These are phyloP conservation scores for Boletus sp. DNA, from an alignment of 1,284 basidiomycete genomes.

Conservation along the genomic window DNA sequence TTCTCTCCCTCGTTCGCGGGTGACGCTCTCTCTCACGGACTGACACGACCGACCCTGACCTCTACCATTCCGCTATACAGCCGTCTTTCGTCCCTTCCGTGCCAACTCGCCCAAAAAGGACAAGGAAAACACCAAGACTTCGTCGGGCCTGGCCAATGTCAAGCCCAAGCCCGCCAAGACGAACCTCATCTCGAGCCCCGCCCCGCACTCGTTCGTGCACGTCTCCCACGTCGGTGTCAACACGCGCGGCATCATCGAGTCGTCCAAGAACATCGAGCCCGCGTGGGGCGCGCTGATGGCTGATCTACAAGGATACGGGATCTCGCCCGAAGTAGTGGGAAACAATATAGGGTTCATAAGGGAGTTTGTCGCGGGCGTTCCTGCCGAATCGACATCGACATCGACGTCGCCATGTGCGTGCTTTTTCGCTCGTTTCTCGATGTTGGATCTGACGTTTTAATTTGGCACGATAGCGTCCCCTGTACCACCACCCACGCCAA, in stretches of 20 bases:
- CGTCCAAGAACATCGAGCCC: conserved; percentile 70
- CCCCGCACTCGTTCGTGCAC: conserved; percentile 77
- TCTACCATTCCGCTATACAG: conserved; percentile 5
- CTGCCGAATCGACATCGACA: conserved; percentile 4
- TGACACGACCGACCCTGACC: conserved; percentile 7
- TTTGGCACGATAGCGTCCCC: conserved; percentile 14
- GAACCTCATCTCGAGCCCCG: conserved; percentile 72
- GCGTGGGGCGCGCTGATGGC: conserved; percentile 69
- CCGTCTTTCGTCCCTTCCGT: conserved; percentile 29
- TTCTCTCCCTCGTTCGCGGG: not conserved
- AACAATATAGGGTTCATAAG: conserved; percentile 66
- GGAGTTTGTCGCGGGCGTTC: conserved; percentile 49
- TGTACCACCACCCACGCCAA: conserved; percentile 4
- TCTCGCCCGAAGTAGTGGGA: conserved; percentile 48
- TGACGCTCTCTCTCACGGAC: not conserved
- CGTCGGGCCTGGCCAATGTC: not conserved
- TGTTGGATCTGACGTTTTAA: conserved; percentile 2
- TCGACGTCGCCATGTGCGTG: conserved; percentile 16
- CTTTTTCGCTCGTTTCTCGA: not conserved
- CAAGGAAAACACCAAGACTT: conserved; percentile 20
- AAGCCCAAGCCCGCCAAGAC: conserved; percentile 40
- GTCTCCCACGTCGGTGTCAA: conserved; percentile 84
- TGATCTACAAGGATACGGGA: conserved; percentile 60
- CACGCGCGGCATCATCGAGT: conserved; percentile 62
- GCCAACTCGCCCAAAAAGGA: conserved; percentile 22